phyloP scores from a whole-genome alignment of 2,329 filamentous ascomycete species.

The Talaromyces sp. region DNA sequence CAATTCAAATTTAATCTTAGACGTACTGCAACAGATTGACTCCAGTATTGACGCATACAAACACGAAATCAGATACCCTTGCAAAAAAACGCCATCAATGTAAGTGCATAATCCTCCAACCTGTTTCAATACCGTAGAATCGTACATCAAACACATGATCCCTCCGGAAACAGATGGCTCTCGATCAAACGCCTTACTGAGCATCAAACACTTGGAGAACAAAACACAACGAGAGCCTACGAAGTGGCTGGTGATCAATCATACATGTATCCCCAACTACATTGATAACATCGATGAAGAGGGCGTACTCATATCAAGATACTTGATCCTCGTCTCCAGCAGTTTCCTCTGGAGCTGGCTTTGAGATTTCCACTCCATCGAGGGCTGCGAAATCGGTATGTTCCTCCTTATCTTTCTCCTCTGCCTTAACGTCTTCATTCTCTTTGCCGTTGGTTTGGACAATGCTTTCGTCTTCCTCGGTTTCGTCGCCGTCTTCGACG shows the following conservation, averaged over 20 bases:
- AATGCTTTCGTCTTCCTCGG: neutral
- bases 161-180: neutral
- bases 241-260: neutral
- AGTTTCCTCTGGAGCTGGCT: neutral
- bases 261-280: neutral
- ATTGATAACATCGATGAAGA: neutral
- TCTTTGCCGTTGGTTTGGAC: neutral
- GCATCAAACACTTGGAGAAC: neutral
- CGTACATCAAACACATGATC: neutral
- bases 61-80: neutral
- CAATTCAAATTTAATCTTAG: neutral
- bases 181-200: neutral
- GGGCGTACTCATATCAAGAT: neutral
- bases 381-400: neutral
- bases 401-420: conserved; percentile 4
- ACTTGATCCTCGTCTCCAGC: neutral
- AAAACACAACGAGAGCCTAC: neutral
- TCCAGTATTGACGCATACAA: neutral
- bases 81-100: conserved; percentile 5
- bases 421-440: neutral
- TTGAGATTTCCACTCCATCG: neutral
- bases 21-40: neutral
- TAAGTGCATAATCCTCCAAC: neutral
- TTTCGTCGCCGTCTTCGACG: conserved; percentile 4
- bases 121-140: neutral